A percentile compares a stretch with the other conserved stretches of the same genome.
These are phyloP conservation scores for Backusella tuberculispora DNA, from an alignment of 192 early-diverging fungal genomes.

Conservation along the genomic window DNA sequence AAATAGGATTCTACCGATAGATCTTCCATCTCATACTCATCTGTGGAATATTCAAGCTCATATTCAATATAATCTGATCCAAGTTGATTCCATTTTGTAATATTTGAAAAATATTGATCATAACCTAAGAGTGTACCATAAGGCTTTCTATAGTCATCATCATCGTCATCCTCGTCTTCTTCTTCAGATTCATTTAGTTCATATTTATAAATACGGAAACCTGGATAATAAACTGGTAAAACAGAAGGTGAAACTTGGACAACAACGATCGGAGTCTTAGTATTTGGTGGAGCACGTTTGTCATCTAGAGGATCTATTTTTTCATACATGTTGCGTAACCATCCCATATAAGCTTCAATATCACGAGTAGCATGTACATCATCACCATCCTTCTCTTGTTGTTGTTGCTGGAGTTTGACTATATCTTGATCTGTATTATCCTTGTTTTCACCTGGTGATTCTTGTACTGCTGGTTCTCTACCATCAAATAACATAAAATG, in stretches of 20 bases:
- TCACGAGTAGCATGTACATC: slow-evolving; percentile 21
- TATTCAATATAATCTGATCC: slow-evolving; percentile 22
- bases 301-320: slow-evolving; percentile 19
- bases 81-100: slow-evolving; percentile 28
- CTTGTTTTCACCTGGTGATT: not conserved
- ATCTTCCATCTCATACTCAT: slow-evolving; percentile 32
- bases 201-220: slow-evolving; percentile 40
- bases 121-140: slow-evolving; percentile 40
- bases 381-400: slow-evolving; percentile 1
- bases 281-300: not conserved
- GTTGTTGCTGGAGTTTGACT: not conserved
- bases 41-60: slow-evolving; percentile 40
- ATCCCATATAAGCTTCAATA: slow-evolving; percentile 29
- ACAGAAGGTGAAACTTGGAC: slow-evolving; percentile 42
- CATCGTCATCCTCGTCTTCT: not conserved
- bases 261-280: slow-evolving; percentile 16
- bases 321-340: slow-evolving; percentile 23
- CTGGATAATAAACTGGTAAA: slow-evolving; percentile 40
- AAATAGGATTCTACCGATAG: slow-evolving; percentile 32
- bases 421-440: not conserved
- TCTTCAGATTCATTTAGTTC: slow-evolving; percentile 20
- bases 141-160: not conserved
- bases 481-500: slow-evolving; percentile 31
- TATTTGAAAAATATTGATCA: slow-evolving; percentile 37
- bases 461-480: not conserved